Conservation (phyloP, 2,329 filamentous ascomycete genomes). For the Colletotrichum neosansevieriae region DNA sequence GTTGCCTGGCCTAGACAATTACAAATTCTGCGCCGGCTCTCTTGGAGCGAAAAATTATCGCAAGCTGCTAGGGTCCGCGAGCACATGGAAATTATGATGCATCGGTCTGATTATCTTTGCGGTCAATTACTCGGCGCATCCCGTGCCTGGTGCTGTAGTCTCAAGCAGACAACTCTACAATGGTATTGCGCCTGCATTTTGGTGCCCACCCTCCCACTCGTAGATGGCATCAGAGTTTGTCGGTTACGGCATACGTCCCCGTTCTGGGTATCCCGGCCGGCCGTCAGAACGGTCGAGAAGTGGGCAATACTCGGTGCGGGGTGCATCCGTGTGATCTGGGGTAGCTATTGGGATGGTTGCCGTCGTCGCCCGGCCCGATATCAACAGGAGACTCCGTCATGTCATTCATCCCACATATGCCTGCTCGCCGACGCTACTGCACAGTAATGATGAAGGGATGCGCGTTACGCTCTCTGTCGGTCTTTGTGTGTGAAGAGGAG, state of each 20-base stretch:
- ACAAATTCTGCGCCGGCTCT: constrained; percentile 1
- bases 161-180: constrained; percentile 14
- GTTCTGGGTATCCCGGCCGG: constrained; percentile 32
- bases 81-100: constrained; percentile 8
- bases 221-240: constrained; percentile 32
- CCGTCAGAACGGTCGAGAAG: constrained; percentile 19
- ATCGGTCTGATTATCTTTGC: constrained; percentile 1
- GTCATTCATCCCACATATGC: constrained; percentile 18
- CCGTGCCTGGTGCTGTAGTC: constrained; percentile 28
- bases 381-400: constrained; percentile 40
- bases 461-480: background rate
- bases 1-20: constrained; percentile 15
- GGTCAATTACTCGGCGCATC: constrained; percentile 35
- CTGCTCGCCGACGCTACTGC: constrained; percentile 26
- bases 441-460: constrained; percentile 4
- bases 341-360: constrained; percentile 31
- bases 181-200: constrained; percentile 29
- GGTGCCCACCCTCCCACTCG: constrained; percentile 22
- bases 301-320: constrained; percentile 31
- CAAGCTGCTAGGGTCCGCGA: background rate
- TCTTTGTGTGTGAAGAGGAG: background rate
- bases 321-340: constrained; percentile 40
- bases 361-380: constrained; percentile 33
- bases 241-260: constrained; percentile 35
- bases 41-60: too few relatives aligned